Evolutionary conservation across 2,329 filamentous ascomycete genomes (phyloP).

Genomic region (Paecilomyces sp.): DNA sequence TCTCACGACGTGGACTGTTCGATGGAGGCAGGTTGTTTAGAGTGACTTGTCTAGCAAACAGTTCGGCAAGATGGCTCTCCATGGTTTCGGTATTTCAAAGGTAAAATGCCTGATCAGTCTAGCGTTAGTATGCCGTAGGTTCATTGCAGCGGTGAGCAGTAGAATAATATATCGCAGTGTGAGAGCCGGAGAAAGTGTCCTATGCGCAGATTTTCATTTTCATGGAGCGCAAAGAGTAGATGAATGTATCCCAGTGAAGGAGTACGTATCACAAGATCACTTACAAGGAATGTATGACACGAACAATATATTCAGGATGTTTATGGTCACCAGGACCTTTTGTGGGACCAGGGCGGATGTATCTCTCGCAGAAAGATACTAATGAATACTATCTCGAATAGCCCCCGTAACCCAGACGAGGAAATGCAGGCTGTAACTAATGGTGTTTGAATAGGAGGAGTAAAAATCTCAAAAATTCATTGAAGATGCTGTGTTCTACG

Average conservation of each 20-base stretch:
- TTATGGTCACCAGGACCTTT: not conserved
- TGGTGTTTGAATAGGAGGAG: no score
- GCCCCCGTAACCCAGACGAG: no score
- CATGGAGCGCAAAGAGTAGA: not conserved
- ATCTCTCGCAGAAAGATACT: no score
- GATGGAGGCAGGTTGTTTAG: not conserved
- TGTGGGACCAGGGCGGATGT: no score
- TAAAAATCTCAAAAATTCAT: not conserved
- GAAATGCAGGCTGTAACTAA: no score
- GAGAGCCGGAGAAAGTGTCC: not conserved
- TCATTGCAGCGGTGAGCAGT: not conserved
- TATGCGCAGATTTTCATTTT: not conserved
- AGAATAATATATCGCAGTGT: not conserved
- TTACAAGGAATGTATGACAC: not conserved
- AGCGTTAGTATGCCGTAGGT: not conserved
- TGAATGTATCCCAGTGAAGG: not conserved
- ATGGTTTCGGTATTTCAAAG: constrained; percentile 26
- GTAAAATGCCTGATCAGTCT: not conserved
- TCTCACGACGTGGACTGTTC: not conserved
- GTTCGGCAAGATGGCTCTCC: constrained; percentile 73
- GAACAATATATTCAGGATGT: not conserved
- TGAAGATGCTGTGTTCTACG: not conserved
- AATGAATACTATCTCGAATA: no score
- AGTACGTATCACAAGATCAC: no score
- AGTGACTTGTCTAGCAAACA: constrained; percentile 69